Base-by-base conservation (phyloP, 192 early-diverging fungal species). In the Rhizophlyctis rosea region DNA sequence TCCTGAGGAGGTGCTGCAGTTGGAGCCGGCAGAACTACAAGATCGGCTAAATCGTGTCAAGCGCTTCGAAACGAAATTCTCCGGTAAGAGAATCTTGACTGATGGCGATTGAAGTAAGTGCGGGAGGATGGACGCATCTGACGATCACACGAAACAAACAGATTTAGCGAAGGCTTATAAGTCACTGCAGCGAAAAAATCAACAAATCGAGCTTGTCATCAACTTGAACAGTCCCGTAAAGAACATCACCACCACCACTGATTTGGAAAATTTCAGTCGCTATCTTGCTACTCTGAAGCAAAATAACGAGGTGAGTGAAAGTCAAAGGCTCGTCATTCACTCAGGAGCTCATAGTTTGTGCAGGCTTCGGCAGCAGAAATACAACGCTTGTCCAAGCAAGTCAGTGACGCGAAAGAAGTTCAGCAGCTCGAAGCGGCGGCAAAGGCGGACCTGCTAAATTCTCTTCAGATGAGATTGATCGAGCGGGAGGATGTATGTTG, bases 121-220 rank as follows among this genome's bases (percentile, higher is more conserved):
- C 39, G 9, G 9, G 39, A 9, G 18, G 18, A 9, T 47, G 39
- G 9, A 9, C 18, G 39, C 39, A n/a, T 13, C 39, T 47, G 9
- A 9, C 39, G 9, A 9, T n/a, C 39, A 9, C 39, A 9, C 39
- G 39, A 13, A 9, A n/a, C 18, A 13, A 44, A 14, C 47, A 57
- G 75, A 77, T 31, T 29, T 77, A 14, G 75, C 61, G 13, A 73
- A 62, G 28, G 69, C 62, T 2, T 77, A 69, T 57, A 69, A 73
- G 49, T 24, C 47, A 29, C 34, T 73, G 0, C 66, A 73, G 34
- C 27, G 36, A 16, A 73, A 72, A 48, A 30, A 56, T 13, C 54
- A 67, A n/a, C 65, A 73, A 23, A 30, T 77, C 9, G 71, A 70
- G 35, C 32, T 31, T 25, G 50, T 77, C 13, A 61, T 77, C 29